phyloP scores from a whole-genome alignment of 1,284 basidiomycete genomes.

The Pseudozyma sp. region DNA sequence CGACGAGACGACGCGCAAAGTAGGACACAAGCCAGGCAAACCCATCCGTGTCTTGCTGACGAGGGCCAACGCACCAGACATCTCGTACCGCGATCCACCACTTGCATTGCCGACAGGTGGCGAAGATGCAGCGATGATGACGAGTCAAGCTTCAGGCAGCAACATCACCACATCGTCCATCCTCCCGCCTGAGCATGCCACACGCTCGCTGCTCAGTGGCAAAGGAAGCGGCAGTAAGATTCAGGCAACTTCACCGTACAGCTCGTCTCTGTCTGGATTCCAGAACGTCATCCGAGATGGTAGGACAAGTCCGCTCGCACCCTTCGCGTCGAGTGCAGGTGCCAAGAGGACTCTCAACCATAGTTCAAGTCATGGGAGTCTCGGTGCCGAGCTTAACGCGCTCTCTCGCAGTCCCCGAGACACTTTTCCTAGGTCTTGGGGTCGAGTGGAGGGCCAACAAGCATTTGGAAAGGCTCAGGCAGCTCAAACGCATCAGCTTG shows the following conservation, averaged over 20 bases:
- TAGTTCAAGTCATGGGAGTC: conserved; percentile 49
- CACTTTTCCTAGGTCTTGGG: conserved; percentile 24
- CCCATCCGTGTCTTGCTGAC: conserved; percentile 73
- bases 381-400: conserved; percentile 23
- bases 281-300: conserved; percentile 39
- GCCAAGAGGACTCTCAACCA: conserved; percentile 34
- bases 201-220: conserved; percentile 49
- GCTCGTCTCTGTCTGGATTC: conserved; percentile 48
- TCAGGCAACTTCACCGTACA: conserved; percentile 44
- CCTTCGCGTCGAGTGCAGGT: conserved; percentile 28
- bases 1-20: conserved; percentile 73
- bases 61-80: conserved; percentile 67
- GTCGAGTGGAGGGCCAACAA: conserved; percentile 19
- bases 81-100: conserved; percentile 58
- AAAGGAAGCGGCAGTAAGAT: conserved; percentile 48
- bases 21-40: conserved; percentile 72
- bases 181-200: conserved; percentile 47
- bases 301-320: conserved; percentile 28
- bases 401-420: conserved; percentile 26
- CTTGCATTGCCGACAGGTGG: conserved; percentile 5
- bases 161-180: conserved; percentile 47
- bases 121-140: conserved; percentile 28
- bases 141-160: conserved; percentile 38
- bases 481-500: conserved; percentile 19
- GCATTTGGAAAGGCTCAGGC: conserved; percentile 6